Conservation (phyloP, 352 stramenopile species). For the Globisporangium acanthophoron region DNA sequence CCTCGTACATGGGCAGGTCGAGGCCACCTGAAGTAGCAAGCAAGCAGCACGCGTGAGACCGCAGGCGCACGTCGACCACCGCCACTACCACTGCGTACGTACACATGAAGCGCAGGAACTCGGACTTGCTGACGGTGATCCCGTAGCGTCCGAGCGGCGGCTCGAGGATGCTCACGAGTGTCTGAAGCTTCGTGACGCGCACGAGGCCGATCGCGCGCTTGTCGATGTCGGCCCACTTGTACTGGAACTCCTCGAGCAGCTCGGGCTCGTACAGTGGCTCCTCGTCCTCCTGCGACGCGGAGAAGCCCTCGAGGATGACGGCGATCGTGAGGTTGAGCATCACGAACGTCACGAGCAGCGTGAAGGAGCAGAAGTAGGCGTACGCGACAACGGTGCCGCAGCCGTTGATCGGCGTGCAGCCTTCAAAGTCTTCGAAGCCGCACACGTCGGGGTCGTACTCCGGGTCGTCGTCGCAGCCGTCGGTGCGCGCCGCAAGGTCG, state of each 20-base stretch:
- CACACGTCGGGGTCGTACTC: conserved; percentile 63
- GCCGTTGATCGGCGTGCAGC: conserved; percentile 64
- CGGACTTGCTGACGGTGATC: conserved; percentile 31
- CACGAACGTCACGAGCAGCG: conserved; percentile 90
- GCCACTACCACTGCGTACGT: conserved; percentile 15
- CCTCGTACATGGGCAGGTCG: conserved; percentile 78
- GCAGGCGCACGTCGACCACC: not conserved
- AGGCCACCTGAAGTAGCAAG: conserved; percentile 34
- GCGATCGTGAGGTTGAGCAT: conserved; percentile 94
- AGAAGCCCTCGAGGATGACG: conserved; percentile 92
- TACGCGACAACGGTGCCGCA: conserved; percentile 67
- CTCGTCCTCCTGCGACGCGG: conserved; percentile 74
- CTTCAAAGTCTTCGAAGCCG: conserved; percentile 62
- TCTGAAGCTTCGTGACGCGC: conserved; percentile 56
- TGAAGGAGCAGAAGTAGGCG: conserved; percentile 83
- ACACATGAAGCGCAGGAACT: conserved; percentile 59
- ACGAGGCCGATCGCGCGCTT: conserved; percentile 83
- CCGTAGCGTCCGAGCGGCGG: conserved; percentile 66
- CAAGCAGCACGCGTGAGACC: not conserved
- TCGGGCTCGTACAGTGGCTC: conserved; percentile 85
- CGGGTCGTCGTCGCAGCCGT: conserved; percentile 59
- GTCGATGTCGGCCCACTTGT: conserved; percentile 88
- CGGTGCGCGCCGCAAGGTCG: conserved; percentile 40
- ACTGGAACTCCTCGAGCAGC: conserved; percentile 86
- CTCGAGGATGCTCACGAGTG: conserved; percentile 72